Evolutionary conservation across 371 early-diverging fungal species (phyloP).

Genomic region (Mortierella sp.): DNA sequence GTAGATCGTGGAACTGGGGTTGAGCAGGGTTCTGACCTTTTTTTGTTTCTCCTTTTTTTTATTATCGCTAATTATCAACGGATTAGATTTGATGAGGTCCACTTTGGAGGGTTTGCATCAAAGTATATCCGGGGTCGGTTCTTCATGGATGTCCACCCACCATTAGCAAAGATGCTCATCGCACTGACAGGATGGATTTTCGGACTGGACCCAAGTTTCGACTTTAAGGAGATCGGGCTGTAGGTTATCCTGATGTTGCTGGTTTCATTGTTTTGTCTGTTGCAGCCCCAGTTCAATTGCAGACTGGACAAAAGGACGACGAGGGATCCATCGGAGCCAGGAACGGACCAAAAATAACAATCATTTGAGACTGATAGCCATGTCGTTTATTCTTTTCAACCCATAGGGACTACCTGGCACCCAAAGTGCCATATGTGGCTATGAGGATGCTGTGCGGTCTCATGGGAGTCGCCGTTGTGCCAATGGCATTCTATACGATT

Average conservation of each 20-base stretch:
- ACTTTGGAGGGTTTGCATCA: conserved; percentile 70
- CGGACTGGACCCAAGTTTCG: conserved; percentile 93
- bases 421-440: conserved; percentile 84
- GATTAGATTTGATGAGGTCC: conserved; percentile 76
- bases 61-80: not conserved
- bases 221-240: conserved; percentile 90
- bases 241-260: conserved; percentile 49
- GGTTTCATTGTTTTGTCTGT: not conserved
- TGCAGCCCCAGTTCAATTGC: not conserved
- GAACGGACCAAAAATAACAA: not conserved
- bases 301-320: not conserved
- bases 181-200: conserved; percentile 81
- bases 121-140: conserved; percentile 94
- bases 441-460: conserved; percentile 86
- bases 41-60: not conserved
- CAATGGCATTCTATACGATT: conserved; percentile 86
- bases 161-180: conserved; percentile 96
- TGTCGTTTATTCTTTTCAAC: not conserved
- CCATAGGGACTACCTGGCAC: conserved; percentile 67
- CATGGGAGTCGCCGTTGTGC: conserved; percentile 81
- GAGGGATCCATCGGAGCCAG: conserved; percentile 2
- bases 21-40: not conserved
- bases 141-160: conserved; percentile 99
- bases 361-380: not conserved
- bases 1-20: not conserved